Base-by-base conservation (phyloP, 2,329 filamentous ascomycete species). In the Aspergillus ruber region DNA sequence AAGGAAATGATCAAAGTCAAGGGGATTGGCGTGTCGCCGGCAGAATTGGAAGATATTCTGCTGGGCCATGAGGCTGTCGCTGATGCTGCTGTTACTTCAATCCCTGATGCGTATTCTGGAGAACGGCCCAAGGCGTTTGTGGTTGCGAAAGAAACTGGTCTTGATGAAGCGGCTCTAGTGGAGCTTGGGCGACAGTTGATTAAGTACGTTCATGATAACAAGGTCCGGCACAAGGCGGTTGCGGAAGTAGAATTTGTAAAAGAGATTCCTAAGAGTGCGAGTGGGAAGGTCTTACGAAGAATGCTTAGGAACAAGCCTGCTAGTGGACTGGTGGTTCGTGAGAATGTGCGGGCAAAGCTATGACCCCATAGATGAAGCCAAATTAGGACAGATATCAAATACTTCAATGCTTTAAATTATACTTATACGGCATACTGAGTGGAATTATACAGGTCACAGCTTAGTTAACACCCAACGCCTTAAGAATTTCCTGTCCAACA, bases 1-100 rank as follows among this genome's bases (percentile, higher is more conserved):
- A 86, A 85, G 66, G 82, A 85, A 62, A 78, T 84, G 72, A 82
- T 84, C 63, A 85, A 85, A 59, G 81, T 84, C 8, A 83, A 84
- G 52, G 82, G 82, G 0, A 77, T 82, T 32, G 54, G 46, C n/a
- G 57, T 63, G 12, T 53, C 81, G 6, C 82, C 82, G 0, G 81
- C 81, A 0, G 82, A 85, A 58, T 69, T 85, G 0, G 82, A 85
- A 56, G 80, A 83, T 53, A 57, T 80, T 2, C 63, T 85, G n/a
- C 71, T 84, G 1, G 76, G 80, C 0, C 79, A 84, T 50, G 58
- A 66, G 0, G 71, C 70, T 12, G 75, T 85, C 0, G 76, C 77
- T 36, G 81, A 84, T 56, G 74, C 71, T 1, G 81, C 81, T 0
- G 77, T 82, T 4, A 76, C 52, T 2, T 42, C 46, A 1, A 50